phyloP scores from a whole-genome alignment of 768 basidiomycete genomes.

The Psilocybe tampanensis region DNA sequence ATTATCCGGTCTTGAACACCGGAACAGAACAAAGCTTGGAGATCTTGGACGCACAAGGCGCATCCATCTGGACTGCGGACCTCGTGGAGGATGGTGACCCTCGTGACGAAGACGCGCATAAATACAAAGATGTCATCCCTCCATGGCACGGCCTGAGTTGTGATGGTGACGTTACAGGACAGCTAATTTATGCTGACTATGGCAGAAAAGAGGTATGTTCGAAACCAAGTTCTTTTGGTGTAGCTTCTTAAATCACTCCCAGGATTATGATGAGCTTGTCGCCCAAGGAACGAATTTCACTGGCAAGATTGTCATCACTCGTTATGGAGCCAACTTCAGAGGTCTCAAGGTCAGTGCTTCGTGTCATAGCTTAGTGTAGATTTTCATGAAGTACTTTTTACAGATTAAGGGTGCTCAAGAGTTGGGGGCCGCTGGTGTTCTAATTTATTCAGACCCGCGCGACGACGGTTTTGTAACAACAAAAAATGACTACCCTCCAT shows the following conservation, averaged over 20 bases:
- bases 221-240: background rate
- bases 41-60: conserved; percentile 60
- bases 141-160: conserved; percentile 88
- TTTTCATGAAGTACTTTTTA: conserved; percentile 9
- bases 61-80: conserved; percentile 66
- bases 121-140: conserved; percentile 67
- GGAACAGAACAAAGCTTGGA: conserved; percentile 69
- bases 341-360: conserved; percentile 72
- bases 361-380: background rate
- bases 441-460: conserved; percentile 86
- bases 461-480: conserved; percentile 82
- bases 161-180: conserved; percentile 73
- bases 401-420: conserved; percentile 86
- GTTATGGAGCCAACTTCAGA: conserved; percentile 79
- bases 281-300: conserved; percentile 68
- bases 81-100: conserved; percentile 72
- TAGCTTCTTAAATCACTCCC: background rate
- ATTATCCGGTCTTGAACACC: conserved; percentile 88
- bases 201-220: conserved; percentile 59
- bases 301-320: conserved; percentile 76
- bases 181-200: conserved; percentile 79
- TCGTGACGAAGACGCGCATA: conserved; percentile 70
- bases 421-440: conserved; percentile 71
- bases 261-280: conserved; percentile 58
- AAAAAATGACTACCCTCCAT: conserved; percentile 74